phyloP scores from a whole-genome alignment of 306 rosid species.

The Benincasa hispida region DNA sequence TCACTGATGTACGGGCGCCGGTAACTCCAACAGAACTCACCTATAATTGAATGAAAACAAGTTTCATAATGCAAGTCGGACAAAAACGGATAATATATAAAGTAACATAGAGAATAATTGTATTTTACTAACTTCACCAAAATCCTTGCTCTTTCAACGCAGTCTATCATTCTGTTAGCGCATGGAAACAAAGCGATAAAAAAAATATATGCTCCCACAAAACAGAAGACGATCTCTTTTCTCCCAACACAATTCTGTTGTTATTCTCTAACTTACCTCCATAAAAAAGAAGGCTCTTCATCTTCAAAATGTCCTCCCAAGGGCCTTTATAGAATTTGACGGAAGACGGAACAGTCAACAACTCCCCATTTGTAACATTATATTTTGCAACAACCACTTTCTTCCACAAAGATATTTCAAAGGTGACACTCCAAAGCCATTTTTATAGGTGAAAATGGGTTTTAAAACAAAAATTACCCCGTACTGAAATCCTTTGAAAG shows the following conservation, averaged over 20 bases:
- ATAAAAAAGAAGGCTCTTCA: not conserved
- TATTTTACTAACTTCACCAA: not conserved
- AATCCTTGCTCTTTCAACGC: not conserved
- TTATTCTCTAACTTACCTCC: not conserved
- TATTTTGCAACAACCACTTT: not conserved
- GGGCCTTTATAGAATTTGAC: not conserved
- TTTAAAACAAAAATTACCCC: not conserved
- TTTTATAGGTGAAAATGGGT: no score
- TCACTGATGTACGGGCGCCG: constrained; percentile 77
- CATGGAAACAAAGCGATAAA: not conserved
- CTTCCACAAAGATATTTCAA: not conserved
- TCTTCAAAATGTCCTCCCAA: not conserved
- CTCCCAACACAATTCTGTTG: not conserved
- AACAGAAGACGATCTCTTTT: not conserved
- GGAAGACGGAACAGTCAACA: not conserved
- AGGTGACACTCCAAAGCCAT: not conserved
- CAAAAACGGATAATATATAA: not conserved
- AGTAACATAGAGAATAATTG: not conserved
- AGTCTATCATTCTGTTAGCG: not conserved
- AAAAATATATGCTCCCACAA: not conserved
- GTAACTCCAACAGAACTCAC: constrained; percentile 92
- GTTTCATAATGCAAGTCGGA: not conserved
- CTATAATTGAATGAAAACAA: constrained; percentile 20
- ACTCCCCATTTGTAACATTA: not conserved
- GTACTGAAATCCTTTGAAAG: not conserved